Evolutionary conservation across 2,329 filamentous ascomycete genomes (phyloP).

Genomic region (Pseudocercospora crystallina): DNA sequence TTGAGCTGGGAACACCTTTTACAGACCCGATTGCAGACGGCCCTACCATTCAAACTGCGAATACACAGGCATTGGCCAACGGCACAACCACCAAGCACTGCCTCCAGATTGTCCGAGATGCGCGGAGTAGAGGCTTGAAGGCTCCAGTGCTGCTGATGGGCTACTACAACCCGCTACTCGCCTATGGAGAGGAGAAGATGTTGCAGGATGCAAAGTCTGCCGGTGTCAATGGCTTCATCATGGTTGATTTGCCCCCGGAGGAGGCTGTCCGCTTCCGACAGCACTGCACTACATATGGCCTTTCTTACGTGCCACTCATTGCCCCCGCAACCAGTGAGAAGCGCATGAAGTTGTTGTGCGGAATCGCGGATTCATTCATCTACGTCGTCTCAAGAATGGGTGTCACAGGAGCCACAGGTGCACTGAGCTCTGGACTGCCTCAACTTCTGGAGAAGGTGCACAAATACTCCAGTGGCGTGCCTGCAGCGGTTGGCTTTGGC

Average conservation of each 20-base stretch:
- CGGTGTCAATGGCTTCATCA: slow-evolving; percentile 93
- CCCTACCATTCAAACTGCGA: slow-evolving; percentile 92
- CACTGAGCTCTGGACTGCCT: slow-evolving; percentile 77
- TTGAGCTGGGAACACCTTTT: slow-evolving; percentile 94
- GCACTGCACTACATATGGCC: slow-evolving; percentile 74
- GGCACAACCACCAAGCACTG: slow-evolving; percentile 79
- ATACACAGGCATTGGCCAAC: slow-evolving; percentile 84
- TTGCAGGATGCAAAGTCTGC: slow-evolving; percentile 79
- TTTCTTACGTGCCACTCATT: slow-evolving; percentile 96
- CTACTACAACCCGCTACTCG: slow-evolving; percentile 95
- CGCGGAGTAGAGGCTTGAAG: slow-evolving; percentile 72
- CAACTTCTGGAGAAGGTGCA: slow-evolving; percentile 82
- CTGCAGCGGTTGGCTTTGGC: slow-evolving; percentile 91
- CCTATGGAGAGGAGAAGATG: slow-evolving; percentile 89
- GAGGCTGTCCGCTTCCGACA: slow-evolving; percentile 91
- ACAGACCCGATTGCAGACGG: slow-evolving; percentile 98
- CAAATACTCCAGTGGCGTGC: slow-evolving; percentile 85
- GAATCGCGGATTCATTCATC: slow-evolving; percentile 97
- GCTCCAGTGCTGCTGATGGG: slow-evolving; percentile 93
- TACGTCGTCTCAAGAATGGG: slow-evolving; percentile 98
- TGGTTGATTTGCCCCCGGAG: slow-evolving; percentile 93
- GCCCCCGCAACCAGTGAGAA: slow-evolving; percentile 88
- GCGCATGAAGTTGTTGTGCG: slow-evolving; percentile 93
- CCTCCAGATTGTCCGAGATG: slow-evolving; percentile 79
- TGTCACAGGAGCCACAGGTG: slow-evolving; percentile 86